A percentile compares a stretch with the other conserved stretches of the same genome.
Conservation (phyloP, 2,329 filamentous ascomycete genomes). For the Xylariaceae sp. region DNA sequence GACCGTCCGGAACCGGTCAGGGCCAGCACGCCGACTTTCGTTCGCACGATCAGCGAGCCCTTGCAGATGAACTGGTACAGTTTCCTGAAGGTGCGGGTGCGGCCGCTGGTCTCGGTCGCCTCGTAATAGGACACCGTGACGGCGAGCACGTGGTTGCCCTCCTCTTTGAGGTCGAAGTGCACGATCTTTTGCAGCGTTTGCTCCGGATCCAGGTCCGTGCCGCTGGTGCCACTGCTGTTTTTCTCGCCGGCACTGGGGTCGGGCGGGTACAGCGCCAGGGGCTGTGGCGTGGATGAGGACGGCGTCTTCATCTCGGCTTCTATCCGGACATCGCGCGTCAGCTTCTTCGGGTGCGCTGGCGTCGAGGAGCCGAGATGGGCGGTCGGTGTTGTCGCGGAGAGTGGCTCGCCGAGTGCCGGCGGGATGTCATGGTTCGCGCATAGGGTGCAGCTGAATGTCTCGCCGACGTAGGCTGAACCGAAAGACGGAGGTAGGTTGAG, state of each 20-base stretch:
- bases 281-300: slow-evolving; percentile 52
- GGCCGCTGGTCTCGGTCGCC: slow-evolving; percentile 63
- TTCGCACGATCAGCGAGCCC: slow-evolving; percentile 82
- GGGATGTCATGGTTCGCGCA: slow-evolving; percentile 85
- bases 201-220: neutral
- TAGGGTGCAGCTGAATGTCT: slow-evolving; percentile 89
- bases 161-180: slow-evolving; percentile 84
- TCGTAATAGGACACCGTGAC: slow-evolving; percentile 95
- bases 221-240: slow-evolving; percentile 6
- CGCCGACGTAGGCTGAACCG: slow-evolving; percentile 90
- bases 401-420: slow-evolving; percentile 3
- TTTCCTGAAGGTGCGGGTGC: slow-evolving; percentile 85
- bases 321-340: slow-evolving; percentile 72
- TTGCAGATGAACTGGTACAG: slow-evolving; percentile 96
- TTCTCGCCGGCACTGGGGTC: slow-evolving; percentile 26
- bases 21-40: slow-evolving; percentile 70
- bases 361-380: slow-evolving; percentile 11
- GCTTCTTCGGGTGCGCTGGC: slow-evolving; percentile 33
- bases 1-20: slow-evolving; percentile 26
- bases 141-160: slow-evolving; percentile 87
- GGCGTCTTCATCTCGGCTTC: slow-evolving; percentile 96
- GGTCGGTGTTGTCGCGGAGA: slow-evolving; percentile 2
- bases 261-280: slow-evolving; percentile 52
- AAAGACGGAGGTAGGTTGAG: slow-evolving; percentile 88
- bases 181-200: slow-evolving; percentile 71